Percentiles rank a stretch among this genome's conserved stretches.
Evolutionary conservation across 2,329 filamentous ascomycete species (phyloP).

Genomic region (Simplicillium sp.): DNA sequence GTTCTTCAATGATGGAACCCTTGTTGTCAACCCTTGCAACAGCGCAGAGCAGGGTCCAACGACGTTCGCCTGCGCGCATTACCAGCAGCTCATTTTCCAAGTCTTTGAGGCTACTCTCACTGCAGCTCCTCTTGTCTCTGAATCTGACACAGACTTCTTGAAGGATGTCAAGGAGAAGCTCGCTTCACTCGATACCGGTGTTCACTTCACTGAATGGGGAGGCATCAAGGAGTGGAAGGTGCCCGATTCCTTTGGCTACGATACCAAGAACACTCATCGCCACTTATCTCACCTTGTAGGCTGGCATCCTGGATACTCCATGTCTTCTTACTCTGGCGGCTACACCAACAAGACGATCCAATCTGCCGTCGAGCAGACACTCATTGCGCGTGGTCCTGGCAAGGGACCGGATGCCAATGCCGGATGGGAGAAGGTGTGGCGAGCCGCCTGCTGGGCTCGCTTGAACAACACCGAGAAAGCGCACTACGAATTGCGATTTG

Average conservation of each 20-base stretch:
- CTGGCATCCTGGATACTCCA: slow-evolving; percentile 43
- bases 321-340: slow-evolving; percentile 28
- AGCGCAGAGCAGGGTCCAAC: slow-evolving; percentile 47
- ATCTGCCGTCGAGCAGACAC: slow-evolving; percentile 31
- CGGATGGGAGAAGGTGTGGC: slow-evolving; percentile 51
- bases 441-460: slow-evolving; percentile 44
- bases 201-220: slow-evolving; percentile 18
- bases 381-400: slow-evolving; percentile 35
- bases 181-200: slow-evolving; percentile 17
- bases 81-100: slow-evolving; percentile 40
- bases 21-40: slow-evolving; percentile 49
- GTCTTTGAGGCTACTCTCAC: slow-evolving; percentile 27
- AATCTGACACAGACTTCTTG: slow-evolving; percentile 19
- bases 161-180: slow-evolving; percentile 20
- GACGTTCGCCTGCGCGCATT: slow-evolving; percentile 44
- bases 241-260: slow-evolving; percentile 17
- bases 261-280: slow-evolving; percentile 16
- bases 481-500: slow-evolving; percentile 36
- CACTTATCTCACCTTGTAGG: slow-evolving; percentile 47
- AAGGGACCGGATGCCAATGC: slow-evolving; percentile 38
- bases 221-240: slow-evolving; percentile 25
- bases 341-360: slow-evolving; percentile 34
- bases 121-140: slow-evolving; percentile 11
- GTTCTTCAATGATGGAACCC: slow-evolving; percentile 38
- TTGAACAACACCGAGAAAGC: slow-evolving; percentile 41